phyloP scores from a whole-genome alignment of 768 basidiomycete genomes.

The Rhodotorula toruloides region DNA sequence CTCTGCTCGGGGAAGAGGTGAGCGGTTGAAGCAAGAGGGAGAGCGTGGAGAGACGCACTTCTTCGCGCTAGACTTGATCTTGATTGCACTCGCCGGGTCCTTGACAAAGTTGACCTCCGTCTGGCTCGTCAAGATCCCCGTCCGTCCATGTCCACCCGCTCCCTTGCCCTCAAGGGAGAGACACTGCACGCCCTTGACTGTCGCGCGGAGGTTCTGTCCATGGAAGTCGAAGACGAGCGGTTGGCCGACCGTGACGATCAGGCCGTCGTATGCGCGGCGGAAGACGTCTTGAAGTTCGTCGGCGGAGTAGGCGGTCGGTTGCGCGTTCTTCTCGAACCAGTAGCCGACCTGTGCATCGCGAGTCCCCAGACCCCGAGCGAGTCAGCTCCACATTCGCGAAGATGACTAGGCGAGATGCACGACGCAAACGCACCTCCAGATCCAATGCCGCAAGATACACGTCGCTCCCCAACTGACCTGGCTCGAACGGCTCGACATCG shows the following conservation, averaged over 20 bases:
- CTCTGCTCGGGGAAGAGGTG: conserved; percentile 51
- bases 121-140: conserved; percentile 79
- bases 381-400: conserved; percentile 53
- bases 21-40: neutral
- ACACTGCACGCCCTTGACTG: conserved; percentile 58
- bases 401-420: conserved; percentile 40
- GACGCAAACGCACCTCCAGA: conserved; percentile 54
- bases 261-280: conserved; percentile 61
- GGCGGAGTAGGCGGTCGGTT: conserved; percentile 65
- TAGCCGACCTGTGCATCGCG: conserved; percentile 51
- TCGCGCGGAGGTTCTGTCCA: conserved; percentile 71
- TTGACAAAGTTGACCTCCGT: conserved; percentile 90
- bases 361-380: no score
- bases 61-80: conserved; percentile 84
- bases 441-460: conserved; percentile 70
- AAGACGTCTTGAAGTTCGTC: conserved; percentile 79
- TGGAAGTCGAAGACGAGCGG: conserved; percentile 80
- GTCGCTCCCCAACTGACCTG: conserved; percentile 46
- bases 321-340: conserved; percentile 48
- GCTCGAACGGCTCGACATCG: conserved; percentile 61
- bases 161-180: conserved; percentile 52
- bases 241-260: conserved; percentile 65
- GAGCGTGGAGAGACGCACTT: conserved; percentile 56
- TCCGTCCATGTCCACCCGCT: conserved; percentile 50
- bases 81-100: conserved; percentile 71